Percentiles rank a stretch among this genome's conserved stretches.
Conservation (phyloP, 495 filamentous ascomycete species). For the Cercophora scortea region DNA sequence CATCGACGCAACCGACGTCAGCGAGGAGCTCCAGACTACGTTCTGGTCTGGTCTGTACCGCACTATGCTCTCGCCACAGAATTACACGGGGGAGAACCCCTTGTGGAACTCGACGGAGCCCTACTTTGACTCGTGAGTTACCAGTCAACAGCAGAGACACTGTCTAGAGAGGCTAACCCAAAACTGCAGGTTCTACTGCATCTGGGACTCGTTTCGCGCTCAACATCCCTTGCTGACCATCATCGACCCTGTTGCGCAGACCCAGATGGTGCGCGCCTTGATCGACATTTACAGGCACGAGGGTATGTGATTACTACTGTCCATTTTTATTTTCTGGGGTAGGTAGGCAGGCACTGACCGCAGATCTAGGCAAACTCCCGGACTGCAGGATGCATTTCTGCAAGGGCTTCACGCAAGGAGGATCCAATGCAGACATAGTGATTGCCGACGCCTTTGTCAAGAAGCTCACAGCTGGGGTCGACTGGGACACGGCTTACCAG, state of each 20-base stretch:
- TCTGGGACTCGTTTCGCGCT: slow-evolving; percentile 67
- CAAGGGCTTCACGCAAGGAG: slow-evolving; percentile 65
- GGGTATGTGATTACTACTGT: slow-evolving; percentile 23
- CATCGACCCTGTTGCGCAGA: slow-evolving; percentile 56
- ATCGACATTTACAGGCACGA: slow-evolving; percentile 64
- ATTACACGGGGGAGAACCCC: slow-evolving; percentile 69
- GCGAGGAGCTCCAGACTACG: slow-evolving; percentile 46
- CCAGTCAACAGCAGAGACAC: neutral
- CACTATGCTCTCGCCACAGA: slow-evolving; percentile 58
- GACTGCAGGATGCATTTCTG: slow-evolving; percentile 54
- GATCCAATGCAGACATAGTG: slow-evolving; percentile 66
- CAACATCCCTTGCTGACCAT: slow-evolving; percentile 63
- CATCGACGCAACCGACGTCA: slow-evolving; percentile 46
- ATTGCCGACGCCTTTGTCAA: slow-evolving; percentile 63
- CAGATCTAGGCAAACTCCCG: slow-evolving; percentile 39
- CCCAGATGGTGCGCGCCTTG: slow-evolving; percentile 57
- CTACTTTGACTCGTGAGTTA: slow-evolving; percentile 56
- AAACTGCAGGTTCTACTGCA: slow-evolving; percentile 51
- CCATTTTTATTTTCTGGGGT: too few species aligned
- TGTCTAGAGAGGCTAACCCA: slow-evolving; percentile 18
- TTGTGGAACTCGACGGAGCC: slow-evolving; percentile 63
- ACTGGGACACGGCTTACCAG: slow-evolving; percentile 62
- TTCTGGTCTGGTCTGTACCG: slow-evolving; percentile 67
- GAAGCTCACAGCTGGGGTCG: slow-evolving; percentile 48
- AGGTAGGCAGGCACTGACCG: neutral